Percentiles rank a stretch among this genome's conserved stretches.
Conservation (phyloP, 2,329 filamentous ascomycete species). For the Penicillium palitans region DNA sequence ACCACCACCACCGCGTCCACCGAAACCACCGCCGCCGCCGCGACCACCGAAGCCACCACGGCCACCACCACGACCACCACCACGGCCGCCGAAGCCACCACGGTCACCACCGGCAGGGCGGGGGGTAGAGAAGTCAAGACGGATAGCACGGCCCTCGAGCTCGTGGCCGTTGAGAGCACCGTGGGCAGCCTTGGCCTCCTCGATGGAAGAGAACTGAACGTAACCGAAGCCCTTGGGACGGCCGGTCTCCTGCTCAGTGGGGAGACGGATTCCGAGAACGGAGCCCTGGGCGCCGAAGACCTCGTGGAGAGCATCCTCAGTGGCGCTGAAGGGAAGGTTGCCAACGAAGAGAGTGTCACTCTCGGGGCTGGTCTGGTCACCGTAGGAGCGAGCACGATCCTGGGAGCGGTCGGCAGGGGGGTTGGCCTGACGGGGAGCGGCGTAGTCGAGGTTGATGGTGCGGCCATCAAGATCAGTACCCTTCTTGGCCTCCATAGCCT, state of each 20-base stretch:
- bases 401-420: conserved; percentile 57
- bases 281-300: conserved; percentile 71
- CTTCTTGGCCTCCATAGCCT: conserved; percentile 73
- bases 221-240: conserved; percentile 92
- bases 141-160: conserved; percentile 70
- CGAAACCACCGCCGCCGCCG: conserved; percentile 46
- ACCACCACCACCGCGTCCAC: conserved; percentile 42
- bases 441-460: conserved; percentile 75
- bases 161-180: conserved; percentile 69
- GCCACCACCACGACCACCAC: conserved; percentile 55
- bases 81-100: conserved; percentile 49
- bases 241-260: conserved; percentile 81
- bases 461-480: conserved; percentile 73
- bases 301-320: conserved; percentile 71
- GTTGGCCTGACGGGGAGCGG: conserved; percentile 62
- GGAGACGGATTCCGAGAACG: conserved; percentile 79
- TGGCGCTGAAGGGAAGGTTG: conserved; percentile 82
- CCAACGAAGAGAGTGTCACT: conserved; percentile 88
- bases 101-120: conserved; percentile 59
- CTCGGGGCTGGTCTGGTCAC: conserved; percentile 76
- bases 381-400: conserved; percentile 57
- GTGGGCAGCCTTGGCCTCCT: conserved; percentile 77
- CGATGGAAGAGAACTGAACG: conserved; percentile 76
- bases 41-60: conserved; percentile 47
- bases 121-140: conserved; percentile 77